A percentile compares a stretch with the other conserved stretches of the same genome.
These are phyloP conservation scores for Aspergillus brasiliensis DNA, from an alignment of 2,329 filamentous ascomycete genomes.

Conservation along the genomic window DNA sequence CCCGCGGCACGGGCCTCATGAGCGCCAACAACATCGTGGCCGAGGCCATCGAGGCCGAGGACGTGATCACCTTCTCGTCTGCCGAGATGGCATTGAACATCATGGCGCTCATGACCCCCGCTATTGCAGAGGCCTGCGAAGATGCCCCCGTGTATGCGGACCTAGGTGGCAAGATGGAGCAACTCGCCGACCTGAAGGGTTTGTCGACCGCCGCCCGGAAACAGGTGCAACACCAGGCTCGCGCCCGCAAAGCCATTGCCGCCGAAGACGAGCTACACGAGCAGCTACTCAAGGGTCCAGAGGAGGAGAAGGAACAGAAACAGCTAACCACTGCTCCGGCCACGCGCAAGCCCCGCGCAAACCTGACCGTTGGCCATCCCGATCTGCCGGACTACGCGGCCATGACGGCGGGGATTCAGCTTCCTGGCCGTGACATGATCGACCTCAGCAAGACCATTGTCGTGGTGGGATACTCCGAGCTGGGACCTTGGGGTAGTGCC, in stretches of 20 bases:
- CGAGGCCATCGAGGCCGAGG: constrained; percentile 1
- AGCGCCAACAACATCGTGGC: constrained; percentile 9
- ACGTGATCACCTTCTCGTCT: constrained; percentile 8
- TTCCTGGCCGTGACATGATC: neutral
- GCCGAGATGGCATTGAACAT: constrained; percentile 7
- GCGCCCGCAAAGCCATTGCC: neutral
- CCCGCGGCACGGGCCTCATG: constrained; percentile 9
- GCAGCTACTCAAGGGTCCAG: neutral
- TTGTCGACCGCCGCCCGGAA: neutral
- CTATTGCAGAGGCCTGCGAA: neutral
- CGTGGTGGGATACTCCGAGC: constrained; percentile 5
- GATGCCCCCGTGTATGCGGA: constrained; percentile 7
- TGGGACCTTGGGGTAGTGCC: constrained; percentile 12
- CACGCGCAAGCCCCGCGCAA: neutral
- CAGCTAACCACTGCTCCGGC: neutral
- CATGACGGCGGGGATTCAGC: neutral
- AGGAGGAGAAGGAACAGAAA: neutral
- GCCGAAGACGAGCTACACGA: neutral
- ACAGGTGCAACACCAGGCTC: neutral
- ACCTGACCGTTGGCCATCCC: constrained; percentile 3
- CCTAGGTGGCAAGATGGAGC: constrained; percentile 5
- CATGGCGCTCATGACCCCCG: neutral
- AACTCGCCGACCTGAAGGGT: neutral
- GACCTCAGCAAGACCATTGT: constrained; percentile 1
- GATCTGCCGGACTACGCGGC: neutral